Percentiles rank a stretch among this genome's conserved stretches.
Conservation (phyloP, 1,139 yeast genomes). For the Pichia sp. region DNA sequence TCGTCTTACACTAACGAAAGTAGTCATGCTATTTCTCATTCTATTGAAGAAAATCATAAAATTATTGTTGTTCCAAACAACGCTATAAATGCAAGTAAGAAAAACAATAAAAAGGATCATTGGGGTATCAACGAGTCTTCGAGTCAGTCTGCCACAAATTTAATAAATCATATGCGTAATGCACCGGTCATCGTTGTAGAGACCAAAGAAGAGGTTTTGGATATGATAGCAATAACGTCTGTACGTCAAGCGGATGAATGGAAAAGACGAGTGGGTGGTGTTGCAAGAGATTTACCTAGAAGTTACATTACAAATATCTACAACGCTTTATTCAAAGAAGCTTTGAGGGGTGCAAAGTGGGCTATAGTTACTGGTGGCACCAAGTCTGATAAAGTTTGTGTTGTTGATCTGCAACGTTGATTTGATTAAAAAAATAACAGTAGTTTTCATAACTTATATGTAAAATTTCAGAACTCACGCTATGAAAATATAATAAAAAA, state of each 20-base stretch:
- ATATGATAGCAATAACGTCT: conserved; percentile 72
- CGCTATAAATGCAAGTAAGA: conserved; percentile 62
- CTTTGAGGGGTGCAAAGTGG: conserved; percentile 63
- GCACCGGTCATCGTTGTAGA: conserved; percentile 76
- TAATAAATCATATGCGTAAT: conserved; percentile 46
- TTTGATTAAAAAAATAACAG: too few relatives aligned
- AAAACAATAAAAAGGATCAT: conserved; percentile 67
- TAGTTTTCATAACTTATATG: neutral
- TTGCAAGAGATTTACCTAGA: conserved; percentile 58
- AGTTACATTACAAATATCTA: conserved; percentile 71
- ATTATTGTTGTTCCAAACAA: conserved; percentile 59
- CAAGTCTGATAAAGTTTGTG: conserved; percentile 61
- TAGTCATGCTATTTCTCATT: neutral
- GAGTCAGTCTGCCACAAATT: conserved; percentile 47
- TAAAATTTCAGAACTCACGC: too few relatives aligned
- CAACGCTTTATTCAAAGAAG: conserved; percentile 64
- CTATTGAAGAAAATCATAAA: conserved; percentile 38
- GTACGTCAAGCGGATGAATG: conserved; percentile 80
- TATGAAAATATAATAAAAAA: too few relatives aligned
- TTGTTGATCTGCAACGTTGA: conserved; percentile 60
- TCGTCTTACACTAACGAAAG: neutral
- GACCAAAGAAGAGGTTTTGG: conserved; percentile 73
- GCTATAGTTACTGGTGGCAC: conserved; percentile 70
- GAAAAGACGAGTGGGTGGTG: conserved; percentile 75
- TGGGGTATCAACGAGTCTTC: conserved; percentile 79